Percentiles rank a stretch among this genome's conserved stretches.
phyloP scores from a whole-genome alignment of 352 stramenopile genomes.

The Pythium aristosporum region DNA sequence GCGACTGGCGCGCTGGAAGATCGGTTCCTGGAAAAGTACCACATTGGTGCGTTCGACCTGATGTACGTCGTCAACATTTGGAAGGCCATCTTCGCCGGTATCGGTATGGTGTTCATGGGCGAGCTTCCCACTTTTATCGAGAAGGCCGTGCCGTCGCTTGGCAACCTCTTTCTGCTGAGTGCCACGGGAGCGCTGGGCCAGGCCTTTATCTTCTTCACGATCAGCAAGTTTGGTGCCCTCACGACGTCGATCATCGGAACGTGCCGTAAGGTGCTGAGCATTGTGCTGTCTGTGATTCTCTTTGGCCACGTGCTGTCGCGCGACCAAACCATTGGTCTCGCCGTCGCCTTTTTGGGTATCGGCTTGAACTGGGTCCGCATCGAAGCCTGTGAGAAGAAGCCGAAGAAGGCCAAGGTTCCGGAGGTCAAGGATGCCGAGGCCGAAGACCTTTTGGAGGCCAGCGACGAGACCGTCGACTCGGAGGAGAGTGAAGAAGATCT shows the following conservation, averaged over 20 bases:
- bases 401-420: slow-evolving; percentile 27
- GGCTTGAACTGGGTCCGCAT: slow-evolving; percentile 78
- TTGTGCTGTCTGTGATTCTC: slow-evolving; percentile 80
- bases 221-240: slow-evolving; percentile 83
- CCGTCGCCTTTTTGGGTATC: slow-evolving; percentile 68
- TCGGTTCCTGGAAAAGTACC: slow-evolving; percentile 79
- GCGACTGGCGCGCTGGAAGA: slow-evolving; percentile 79
- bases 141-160: slow-evolving; percentile 54
- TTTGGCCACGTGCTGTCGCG: slow-evolving; percentile 76
- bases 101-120: slow-evolving; percentile 70
- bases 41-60: slow-evolving; percentile 81
- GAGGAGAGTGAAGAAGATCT: slow-evolving; percentile 46
- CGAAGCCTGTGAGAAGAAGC: slow-evolving; percentile 42
- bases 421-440: slow-evolving; percentile 39
- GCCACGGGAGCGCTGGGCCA: slow-evolving; percentile 75
- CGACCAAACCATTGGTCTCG: slow-evolving; percentile 65
- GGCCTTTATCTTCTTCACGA: slow-evolving; percentile 87
- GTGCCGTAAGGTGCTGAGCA: slow-evolving; percentile 84
- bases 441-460: slow-evolving; percentile 56
- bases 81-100: slow-evolving; percentile 68
- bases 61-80: slow-evolving; percentile 89
- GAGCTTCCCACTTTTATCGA: slow-evolving; percentile 67
- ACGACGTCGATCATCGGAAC: slow-evolving; percentile 87
- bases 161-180: slow-evolving; percentile 70
- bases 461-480: slow-evolving; percentile 62